phyloP scores from a whole-genome alignment of 352 stramenopile genomes.

The Halophytophthora polymorphica region DNA sequence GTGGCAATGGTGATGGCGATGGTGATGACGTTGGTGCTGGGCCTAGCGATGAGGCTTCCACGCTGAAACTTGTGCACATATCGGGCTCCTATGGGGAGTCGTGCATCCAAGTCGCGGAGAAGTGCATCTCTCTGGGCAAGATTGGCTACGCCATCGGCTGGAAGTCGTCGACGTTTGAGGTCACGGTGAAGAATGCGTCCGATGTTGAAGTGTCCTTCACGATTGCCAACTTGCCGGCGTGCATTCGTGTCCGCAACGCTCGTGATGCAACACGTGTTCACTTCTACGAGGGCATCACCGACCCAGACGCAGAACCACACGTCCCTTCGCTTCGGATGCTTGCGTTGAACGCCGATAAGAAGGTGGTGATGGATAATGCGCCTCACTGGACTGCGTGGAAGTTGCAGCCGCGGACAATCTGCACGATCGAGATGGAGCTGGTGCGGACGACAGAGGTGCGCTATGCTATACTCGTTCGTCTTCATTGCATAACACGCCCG shows the following conservation, averaged over 20 bases:
- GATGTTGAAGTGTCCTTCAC: constrained; percentile 61
- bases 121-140: constrained; percentile 64
- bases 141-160: constrained; percentile 79
- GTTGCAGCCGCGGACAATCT: constrained; percentile 39
- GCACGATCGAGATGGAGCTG: constrained; percentile 69
- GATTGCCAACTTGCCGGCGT: constrained; percentile 51
- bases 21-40: background rate
- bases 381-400: constrained; percentile 40
- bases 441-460: constrained; percentile 58
- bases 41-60: constrained; percentile 39
- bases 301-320: constrained; percentile 6
- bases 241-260: constrained; percentile 47
- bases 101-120: constrained; percentile 49
- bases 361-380: constrained; percentile 2
- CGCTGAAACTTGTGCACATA: constrained; percentile 61
- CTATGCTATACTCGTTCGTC: background rate
- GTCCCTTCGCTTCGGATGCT: constrained; percentile 45
- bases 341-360: constrained; percentile 35
- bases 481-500: background rate
- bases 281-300: constrained; percentile 16
- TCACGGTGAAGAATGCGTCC: constrained; percentile 67
- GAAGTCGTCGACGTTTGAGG: constrained; percentile 63
- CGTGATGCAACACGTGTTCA: constrained; percentile 25
- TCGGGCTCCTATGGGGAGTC: constrained; percentile 65
- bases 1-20: background rate